Percentiles rank a stretch among this genome's conserved stretches.
These are phyloP conservation scores for Ganoderma lucidum DNA, from an alignment of 1,284 basidiomycete genomes.

Conservation along the genomic window DNA sequence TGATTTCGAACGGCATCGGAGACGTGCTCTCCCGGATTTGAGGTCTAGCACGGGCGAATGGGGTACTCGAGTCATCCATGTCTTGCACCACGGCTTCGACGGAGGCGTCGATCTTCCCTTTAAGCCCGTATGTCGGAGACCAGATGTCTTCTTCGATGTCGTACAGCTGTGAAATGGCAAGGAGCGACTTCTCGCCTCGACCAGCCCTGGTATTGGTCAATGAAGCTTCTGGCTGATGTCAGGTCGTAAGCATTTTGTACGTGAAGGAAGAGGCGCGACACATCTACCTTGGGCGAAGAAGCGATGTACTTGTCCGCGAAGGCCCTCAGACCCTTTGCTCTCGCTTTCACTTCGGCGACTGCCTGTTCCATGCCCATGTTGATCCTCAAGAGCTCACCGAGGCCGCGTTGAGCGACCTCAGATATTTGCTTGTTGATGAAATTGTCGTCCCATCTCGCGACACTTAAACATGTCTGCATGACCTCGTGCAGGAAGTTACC, in stretches of 20 bases:
- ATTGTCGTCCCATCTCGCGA: constrained; percentile 64
- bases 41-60: constrained; percentile 32
- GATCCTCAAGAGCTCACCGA: constrained; percentile 70
- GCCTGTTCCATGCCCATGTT: constrained; percentile 70
- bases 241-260: constrained; percentile 14
- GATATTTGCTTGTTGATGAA: constrained; percentile 67
- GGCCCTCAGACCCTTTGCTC: constrained; percentile 68
- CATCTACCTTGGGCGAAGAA: constrained; percentile 62
- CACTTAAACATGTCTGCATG: constrained; percentile 78
- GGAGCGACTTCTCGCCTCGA: constrained; percentile 55
- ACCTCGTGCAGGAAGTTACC: constrained; percentile 92
- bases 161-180: constrained; percentile 79
- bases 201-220: constrained; percentile 70
- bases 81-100: constrained; percentile 75
- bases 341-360: constrained; percentile 63
- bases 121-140: constrained; percentile 94
- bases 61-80: constrained; percentile 36
- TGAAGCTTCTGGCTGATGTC: constrained; percentile 63
- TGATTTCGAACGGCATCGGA: constrained; percentile 92
- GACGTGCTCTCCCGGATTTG: constrained; percentile 26
- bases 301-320: constrained; percentile 75
- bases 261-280: not conserved
- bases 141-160: constrained; percentile 98
- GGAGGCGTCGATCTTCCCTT: constrained; percentile 95
- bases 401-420: constrained; percentile 56